Evolutionary conservation across 345 rosid genomes (phyloP).

Genomic region (Gossypioides kirkii): DNA sequence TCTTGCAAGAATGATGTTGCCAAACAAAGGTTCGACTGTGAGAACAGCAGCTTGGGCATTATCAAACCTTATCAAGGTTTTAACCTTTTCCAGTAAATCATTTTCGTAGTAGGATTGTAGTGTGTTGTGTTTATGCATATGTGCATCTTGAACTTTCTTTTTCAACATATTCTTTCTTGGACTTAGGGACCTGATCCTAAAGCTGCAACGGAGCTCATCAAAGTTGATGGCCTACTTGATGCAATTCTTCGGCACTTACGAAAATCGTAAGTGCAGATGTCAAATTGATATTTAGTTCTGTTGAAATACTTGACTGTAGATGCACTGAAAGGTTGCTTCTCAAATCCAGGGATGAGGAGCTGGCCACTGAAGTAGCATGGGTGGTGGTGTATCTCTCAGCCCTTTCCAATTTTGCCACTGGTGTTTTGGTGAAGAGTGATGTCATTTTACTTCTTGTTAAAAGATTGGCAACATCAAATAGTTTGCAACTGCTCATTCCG

Average conservation of each 20-base stretch:
- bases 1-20: conserved; percentile 95
- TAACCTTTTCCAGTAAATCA: conserved; percentile 10
- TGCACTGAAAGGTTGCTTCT: conserved; percentile 1
- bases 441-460: conserved; percentile 69
- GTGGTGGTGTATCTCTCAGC: conserved; percentile 95
- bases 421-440: conserved; percentile 65
- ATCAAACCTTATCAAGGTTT: conserved; percentile 93
- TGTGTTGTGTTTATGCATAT: neutral
- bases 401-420: conserved; percentile 74
- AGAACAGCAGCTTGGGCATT: conserved; percentile 98
- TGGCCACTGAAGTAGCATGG: conserved; percentile 96
- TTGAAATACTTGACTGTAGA: neutral
- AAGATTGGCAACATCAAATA: conserved; percentile 68
- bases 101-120: conserved; percentile 1
- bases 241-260: conserved; percentile 80
- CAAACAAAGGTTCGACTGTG: conserved; percentile 84
- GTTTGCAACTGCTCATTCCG: conserved; percentile 90
- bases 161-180: conserved; percentile 29
- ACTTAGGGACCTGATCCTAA: conserved; percentile 87
- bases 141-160: conserved; percentile 18
- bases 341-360: conserved; percentile 74
- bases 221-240: conserved; percentile 66
- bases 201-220: conserved; percentile 76
- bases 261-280: conserved; percentile 57
- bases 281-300: neutral